These are phyloP conservation scores for Salix suchowensis DNA, from an alignment of 345 rosid genomes.

Conservation along the genomic window DNA sequence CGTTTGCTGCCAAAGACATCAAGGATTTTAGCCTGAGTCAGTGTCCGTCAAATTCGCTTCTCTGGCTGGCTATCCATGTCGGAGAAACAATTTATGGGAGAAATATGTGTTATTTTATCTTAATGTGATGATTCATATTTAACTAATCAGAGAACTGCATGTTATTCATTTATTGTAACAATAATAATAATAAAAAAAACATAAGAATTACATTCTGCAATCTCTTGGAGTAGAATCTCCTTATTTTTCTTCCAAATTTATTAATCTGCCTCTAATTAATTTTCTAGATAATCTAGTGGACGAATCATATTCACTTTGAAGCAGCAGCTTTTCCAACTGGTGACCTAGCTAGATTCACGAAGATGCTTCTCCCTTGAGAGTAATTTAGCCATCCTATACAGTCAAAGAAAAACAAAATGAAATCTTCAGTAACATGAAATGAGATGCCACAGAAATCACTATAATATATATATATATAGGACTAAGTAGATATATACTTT, in stretches of 20 bases:
- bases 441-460: background rate
- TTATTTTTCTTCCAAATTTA: too few relatives aligned
- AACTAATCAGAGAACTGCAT: too few relatives aligned
- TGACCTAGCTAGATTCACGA: conserved; percentile 38
- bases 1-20: conserved; percentile 12
- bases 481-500: conserved; percentile 20
- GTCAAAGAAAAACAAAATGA: too few relatives aligned
- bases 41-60: conserved; percentile 24
- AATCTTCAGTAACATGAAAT: background rate
- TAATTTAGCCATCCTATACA: conserved; percentile 47
- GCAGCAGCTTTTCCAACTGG: conserved; percentile 12
- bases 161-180: too few relatives aligned
- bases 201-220: too few relatives aligned
- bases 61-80: background rate
- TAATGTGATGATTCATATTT: too few relatives aligned
- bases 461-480: background rate
- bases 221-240: too few relatives aligned
- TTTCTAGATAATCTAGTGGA: too few relatives aligned
- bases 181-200: too few relatives aligned
- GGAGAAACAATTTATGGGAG: background rate
- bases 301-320: background rate
- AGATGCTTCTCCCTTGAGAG: conserved; percentile 55
- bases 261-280: too few relatives aligned
- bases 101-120: too few relatives aligned
- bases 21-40: conserved; percentile 38